phyloP scores from a whole-genome alignment of 768 basidiomycete genomes.

The Agaricus subrufescens region DNA sequence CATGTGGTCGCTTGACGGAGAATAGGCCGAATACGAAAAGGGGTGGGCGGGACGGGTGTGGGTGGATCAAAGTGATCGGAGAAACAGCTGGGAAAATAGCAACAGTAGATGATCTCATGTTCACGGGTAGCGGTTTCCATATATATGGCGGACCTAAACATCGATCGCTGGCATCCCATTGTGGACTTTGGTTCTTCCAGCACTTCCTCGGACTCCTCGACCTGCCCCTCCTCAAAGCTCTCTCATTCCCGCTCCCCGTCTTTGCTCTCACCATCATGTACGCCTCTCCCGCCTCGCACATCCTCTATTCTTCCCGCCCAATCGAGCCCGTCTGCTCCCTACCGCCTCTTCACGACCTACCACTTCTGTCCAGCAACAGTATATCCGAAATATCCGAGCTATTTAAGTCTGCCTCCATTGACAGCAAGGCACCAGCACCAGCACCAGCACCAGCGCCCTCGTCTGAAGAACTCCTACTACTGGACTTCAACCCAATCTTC shows the following conservation, averaged over 20 bases:
- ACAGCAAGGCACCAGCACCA: neutral
- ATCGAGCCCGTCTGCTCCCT: neutral
- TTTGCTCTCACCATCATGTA: neutral
- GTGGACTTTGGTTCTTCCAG: neutral
- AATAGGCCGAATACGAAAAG: neutral
- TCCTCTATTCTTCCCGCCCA: neutral
- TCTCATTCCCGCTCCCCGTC: neutral
- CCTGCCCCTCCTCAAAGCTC: neutral
- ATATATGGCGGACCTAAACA: slow-evolving; percentile 2
- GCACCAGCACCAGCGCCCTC: neutral
- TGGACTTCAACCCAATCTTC: neutral
- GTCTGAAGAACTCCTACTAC: neutral
- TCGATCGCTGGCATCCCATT: neutral
- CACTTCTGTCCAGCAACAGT: neutral
- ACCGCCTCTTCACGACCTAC: neutral
- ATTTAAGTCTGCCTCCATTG: slow-evolving; percentile 1
- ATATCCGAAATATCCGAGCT: slow-evolving; percentile 6
- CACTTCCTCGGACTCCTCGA: neutral
- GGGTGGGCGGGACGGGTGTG: slow-evolving; percentile 1
- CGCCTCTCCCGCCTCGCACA: neutral
- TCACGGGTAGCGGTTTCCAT: slow-evolving; percentile 3
- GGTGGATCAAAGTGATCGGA: slow-evolving; percentile 8
- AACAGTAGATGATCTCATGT: neutral
- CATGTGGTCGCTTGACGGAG: slow-evolving; percentile 74
- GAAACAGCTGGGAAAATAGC: neutral